Base-by-base conservation (phyloP, 1,284 basidiomycete species). In the Cutaneotrichosporon cutaneum region DNA sequence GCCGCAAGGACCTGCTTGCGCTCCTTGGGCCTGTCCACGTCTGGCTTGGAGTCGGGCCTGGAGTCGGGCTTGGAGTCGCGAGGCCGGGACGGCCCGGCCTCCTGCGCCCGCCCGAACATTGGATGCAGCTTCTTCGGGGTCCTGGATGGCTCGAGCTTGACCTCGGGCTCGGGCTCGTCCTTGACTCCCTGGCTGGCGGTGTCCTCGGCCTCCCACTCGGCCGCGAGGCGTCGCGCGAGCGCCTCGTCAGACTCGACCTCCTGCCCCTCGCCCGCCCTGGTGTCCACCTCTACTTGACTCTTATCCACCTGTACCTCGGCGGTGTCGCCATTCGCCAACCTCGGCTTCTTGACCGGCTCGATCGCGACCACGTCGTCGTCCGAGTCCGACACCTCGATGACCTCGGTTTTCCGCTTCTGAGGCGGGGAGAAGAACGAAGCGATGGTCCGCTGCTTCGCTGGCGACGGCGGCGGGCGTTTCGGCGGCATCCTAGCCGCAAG, bases 351-450 rank as follows among this genome's bases (percentile, higher is more conserved):
- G 11, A 1, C 13, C 32, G 24, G 9, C 14, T 54, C 13, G 4
- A 22, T 27, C 32, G 39, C 58, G 48, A 45, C 42, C 5, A 54
- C 57, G 9, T 65, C 66, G 51, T 74, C 72, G 56, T 75, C 73
- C 30, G 73, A 75, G 52, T 75, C 73, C 6, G 62, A 62, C 27
- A 76, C 68, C 21, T 59, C 64, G 60, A 77, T 72, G 14, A 75
- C 18, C 56, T 56, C 44, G 44, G 52, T 30, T 13, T 13, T 30
- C 2, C 60, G 53, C 60, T 70, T 72, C 35, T 52, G 54, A 1
- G 72, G 72, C 2, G 75, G 73, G 3, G 70, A 59, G 64, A 77
- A 77, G 73, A 77, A 77, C 10, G 71, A 61, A 16, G 70, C 63
- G 59, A 77, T 70, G 4, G 73, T 73, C 4, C 67, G 35, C 56